A percentile compares a stretch with the other conserved stretches of the same genome.
Evolutionary conservation across 306 rosid species (phyloP).

Genomic region (Mimosa pudica): DNA sequence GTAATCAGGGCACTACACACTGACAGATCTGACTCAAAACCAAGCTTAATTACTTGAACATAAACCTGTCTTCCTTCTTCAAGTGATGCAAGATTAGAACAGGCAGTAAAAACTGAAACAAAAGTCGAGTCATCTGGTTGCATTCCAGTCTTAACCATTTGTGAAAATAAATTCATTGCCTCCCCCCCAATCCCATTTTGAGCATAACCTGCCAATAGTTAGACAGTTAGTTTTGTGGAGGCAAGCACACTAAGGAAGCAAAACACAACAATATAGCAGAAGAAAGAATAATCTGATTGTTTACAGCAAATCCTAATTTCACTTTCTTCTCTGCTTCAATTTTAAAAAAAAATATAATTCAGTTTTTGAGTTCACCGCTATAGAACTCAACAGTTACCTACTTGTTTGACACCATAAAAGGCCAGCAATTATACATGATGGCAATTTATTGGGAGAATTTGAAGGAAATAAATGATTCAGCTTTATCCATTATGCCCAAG

Average conservation of each 20-base stretch:
- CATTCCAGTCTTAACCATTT: constrained; percentile 20
- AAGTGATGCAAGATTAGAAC: constrained; percentile 16
- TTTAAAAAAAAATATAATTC: background rate
- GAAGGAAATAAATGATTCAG: background rate
- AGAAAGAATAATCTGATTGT: background rate
- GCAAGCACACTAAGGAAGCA: background rate
- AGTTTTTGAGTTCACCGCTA: background rate
- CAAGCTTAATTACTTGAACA: constrained; percentile 5
- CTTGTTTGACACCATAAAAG: background rate
- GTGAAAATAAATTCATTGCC: constrained; percentile 21
- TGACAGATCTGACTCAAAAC: constrained; percentile 1
- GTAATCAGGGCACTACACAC: constrained; percentile 9
- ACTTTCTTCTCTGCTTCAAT: background rate
- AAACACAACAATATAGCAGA: background rate
- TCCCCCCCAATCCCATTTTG: constrained; percentile 16
- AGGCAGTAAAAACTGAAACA: constrained; percentile 24
- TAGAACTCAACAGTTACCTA: too few relatives aligned
- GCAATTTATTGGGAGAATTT: background rate
- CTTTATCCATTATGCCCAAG: background rate
- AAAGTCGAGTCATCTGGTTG: constrained; percentile 19
- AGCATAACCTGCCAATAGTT: constrained; percentile 15
- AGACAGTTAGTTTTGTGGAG: background rate
- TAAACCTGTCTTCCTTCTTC: constrained; percentile 18
- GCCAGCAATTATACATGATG: background rate
- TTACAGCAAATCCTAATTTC: background rate